Evolutionary conservation across 2,329 filamentous ascomycete species (phyloP).

Genomic region (Pseudogymnoascus sp.): DNA sequence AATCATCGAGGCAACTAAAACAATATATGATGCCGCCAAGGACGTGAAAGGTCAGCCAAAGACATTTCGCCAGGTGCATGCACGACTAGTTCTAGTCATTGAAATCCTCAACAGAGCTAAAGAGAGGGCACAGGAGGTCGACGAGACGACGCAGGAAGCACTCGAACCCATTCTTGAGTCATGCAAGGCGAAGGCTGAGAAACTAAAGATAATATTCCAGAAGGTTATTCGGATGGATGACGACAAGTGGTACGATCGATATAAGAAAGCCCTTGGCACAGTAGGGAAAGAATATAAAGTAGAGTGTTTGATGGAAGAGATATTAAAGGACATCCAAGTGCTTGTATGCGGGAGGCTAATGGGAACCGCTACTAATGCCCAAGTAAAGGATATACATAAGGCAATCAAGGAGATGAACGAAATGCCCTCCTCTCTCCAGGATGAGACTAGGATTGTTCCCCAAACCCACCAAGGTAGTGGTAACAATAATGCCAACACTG

Average conservation of each 20-base stretch:
- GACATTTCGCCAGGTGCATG: conserved; percentile 20
- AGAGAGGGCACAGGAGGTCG: conserved; percentile 15
- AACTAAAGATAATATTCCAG: conserved; percentile 20
- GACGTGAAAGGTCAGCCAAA: conserved; percentile 20
- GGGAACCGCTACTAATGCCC: conserved; percentile 16
- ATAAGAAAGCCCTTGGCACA: conserved; percentile 19
- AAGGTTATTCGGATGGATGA: conserved; percentile 20
- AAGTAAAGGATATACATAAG: conserved; percentile 14
- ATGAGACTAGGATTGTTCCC: background rate
- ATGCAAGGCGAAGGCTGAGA: conserved; percentile 20
- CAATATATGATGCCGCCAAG: conserved; percentile 20
- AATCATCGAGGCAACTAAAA: conserved; percentile 20
- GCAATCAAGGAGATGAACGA: conserved; percentile 17
- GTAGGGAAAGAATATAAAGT: conserved; percentile 18
- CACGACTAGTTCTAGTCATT: conserved; percentile 19
- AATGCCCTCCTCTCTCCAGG: conserved; percentile 16
- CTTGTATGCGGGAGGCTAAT: conserved; percentile 17
- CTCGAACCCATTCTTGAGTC: conserved; percentile 17
- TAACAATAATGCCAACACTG: background rate
- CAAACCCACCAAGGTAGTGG: conserved; percentile 2
- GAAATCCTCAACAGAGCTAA: conserved; percentile 17
- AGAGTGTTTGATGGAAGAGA: conserved; percentile 21
- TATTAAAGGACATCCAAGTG: conserved; percentile 21
- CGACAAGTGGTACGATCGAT: conserved; percentile 20
- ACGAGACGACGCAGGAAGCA: conserved; percentile 11